Evolutionary conservation across 192 early-diverging fungal genomes (phyloP).

Genomic region (Thamnidium elegans): DNA sequence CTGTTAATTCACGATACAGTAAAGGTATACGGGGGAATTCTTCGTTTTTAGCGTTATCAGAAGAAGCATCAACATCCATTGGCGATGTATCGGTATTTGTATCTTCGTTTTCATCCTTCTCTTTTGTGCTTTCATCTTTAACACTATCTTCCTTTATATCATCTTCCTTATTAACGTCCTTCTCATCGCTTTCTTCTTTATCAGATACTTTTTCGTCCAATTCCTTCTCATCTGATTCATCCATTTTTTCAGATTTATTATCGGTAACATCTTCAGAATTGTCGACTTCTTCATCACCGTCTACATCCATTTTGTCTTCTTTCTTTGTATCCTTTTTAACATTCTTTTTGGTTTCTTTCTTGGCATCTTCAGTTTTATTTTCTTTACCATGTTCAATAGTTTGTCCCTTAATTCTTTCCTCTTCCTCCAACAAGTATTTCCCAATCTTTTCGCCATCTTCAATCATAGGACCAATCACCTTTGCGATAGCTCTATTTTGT

Average conservation of each 20-base stretch:
- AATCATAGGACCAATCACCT: constrained; percentile 47
- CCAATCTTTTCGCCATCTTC: constrained; percentile 48
- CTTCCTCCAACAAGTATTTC: constrained; percentile 26
- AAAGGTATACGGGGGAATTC: constrained; percentile 18
- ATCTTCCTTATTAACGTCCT: not conserved
- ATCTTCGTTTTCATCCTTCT: constrained; percentile 12
- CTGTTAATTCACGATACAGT: constrained; percentile 18
- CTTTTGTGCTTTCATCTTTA: not conserved
- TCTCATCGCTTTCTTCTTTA: not conserved
- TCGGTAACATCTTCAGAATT: not conserved
- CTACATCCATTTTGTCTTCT: not conserved
- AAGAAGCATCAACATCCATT: not conserved
- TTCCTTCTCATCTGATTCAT: not conserved
- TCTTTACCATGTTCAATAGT: constrained; percentile 18
- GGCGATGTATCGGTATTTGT: not conserved
- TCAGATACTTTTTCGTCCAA: not conserved
- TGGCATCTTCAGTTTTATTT: constrained; percentile 15
- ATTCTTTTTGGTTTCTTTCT: constrained; percentile 31
- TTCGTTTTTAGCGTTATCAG: not conserved
- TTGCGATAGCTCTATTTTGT: constrained; percentile 48
- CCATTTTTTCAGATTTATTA: not conserved
- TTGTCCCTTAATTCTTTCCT: constrained; percentile 4
- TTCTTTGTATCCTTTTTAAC: not conserved
- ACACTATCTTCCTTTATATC: not conserved
- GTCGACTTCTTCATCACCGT: not conserved